Percentiles rank a stretch among this genome's conserved stretches.
These are phyloP conservation scores for Saccharum spontaneum DNA, from an alignment of 176 grass and related monocot genomes.

Conservation along the genomic window DNA sequence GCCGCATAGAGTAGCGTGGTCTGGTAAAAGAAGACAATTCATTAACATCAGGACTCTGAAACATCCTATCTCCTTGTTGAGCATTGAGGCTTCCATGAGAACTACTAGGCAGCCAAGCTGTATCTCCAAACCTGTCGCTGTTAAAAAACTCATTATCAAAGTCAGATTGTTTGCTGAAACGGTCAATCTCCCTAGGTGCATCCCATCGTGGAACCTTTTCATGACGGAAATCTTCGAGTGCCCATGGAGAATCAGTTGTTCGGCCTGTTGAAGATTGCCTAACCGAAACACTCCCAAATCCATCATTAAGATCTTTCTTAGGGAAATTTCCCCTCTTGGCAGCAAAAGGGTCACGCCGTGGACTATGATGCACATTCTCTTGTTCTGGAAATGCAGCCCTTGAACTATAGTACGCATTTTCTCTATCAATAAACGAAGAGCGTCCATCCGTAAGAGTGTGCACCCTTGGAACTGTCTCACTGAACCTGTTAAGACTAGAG, in stretches of 20 bases:
- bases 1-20: constrained; percentile 59
- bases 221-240: constrained; percentile 48
- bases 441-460: constrained; percentile 49
- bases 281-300: constrained; percentile 32
- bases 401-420: constrained; percentile 51
- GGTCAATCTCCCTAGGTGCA: constrained; percentile 50
- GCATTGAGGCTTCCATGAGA: constrained; percentile 54
- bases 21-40: constrained; percentile 71
- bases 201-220: constrained; percentile 68
- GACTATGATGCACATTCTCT: constrained; percentile 45
- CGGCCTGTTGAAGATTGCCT: constrained; percentile 49
- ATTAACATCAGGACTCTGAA: constrained; percentile 54
- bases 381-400: constrained; percentile 51
- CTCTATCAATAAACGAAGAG: constrained; percentile 56
- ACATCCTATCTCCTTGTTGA: constrained; percentile 58
- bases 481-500: constrained; percentile 56
- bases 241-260: constrained; percentile 46
- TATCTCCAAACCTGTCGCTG: constrained; percentile 69
- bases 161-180: constrained; percentile 63
- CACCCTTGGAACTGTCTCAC: constrained; percentile 55
- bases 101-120: constrained; percentile 53
- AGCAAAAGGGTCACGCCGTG: constrained; percentile 48
- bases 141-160: constrained; percentile 58
- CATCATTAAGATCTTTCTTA: constrained; percentile 67
- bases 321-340: constrained; percentile 48